Evolutionary conservation across 2,329 filamentous ascomycete species (phyloP), one percentile per base, ranked within the genome.

Genomic region (Ophiocordyceps camponoti-leonardi): DNA sequence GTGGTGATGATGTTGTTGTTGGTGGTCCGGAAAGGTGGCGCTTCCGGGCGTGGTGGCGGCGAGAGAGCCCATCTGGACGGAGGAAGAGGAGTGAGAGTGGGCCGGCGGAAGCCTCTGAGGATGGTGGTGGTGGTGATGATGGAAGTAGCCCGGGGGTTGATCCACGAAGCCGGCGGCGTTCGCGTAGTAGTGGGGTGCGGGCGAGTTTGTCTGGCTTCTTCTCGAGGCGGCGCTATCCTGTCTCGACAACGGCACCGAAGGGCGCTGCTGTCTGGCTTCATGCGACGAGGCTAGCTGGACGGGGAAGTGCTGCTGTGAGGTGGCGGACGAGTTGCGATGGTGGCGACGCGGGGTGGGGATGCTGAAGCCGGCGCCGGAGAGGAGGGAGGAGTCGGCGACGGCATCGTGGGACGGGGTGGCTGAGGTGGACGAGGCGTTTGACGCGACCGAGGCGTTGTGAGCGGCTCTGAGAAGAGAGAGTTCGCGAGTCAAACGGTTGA

Each of bases 401-500:
- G 65, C 56, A 44, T 73, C 73, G 52, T 68, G 64, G 18, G 72
- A 69, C 47, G 70, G 69, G 46, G 69, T 69, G 26, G 74, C 67
- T 1, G 74, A 77, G 3, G 71, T 69, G 0, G 77, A 81, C 3
- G 77, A 81, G n/a, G 75, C 61, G 55, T 80, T 81, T 41, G 77
- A 81, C 5, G 70, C 75, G 28, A 79, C 76, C 0, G 77, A 81
- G 7, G 77, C 76, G 55, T 81, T 81, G 48, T 81, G 76, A 22
- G 75, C 73, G 28, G 75, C 72, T 46, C 88, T 83, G n/a, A 96
- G 77, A 45, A 86, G 71, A 16, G 82, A 81, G 33, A 96, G 77
- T 60, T 96, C 90, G 47, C 90, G 83, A 1, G 86, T 94, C 30
- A 96, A 18, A 10, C 90, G 86, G 66, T 96, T 96, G 49, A 95